Evolutionary conservation across 1,139 yeast species (phyloP), one percentile per base, ranked within the genome.

Genomic region (Magnusiomyces suaveolens): DNA sequence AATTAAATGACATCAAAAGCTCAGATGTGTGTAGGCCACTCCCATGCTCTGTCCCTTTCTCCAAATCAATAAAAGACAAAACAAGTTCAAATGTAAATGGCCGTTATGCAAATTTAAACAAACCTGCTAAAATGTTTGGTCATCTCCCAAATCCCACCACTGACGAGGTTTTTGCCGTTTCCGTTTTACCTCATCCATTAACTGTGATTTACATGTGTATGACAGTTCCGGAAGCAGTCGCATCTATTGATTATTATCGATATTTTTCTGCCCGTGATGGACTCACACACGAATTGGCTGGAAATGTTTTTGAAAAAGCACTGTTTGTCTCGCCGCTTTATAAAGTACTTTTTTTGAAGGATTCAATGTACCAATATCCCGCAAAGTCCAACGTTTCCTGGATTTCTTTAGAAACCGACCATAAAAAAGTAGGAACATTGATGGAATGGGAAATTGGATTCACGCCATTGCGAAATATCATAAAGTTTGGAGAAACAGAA

Each of bases 391-490:
- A 51, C 26, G 50, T 55, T n/a, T 21, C 54, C 1, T 52, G 55
- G 57, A 29, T 55, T 32, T 26, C 52, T 3, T 29, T 29, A 16
- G 55, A 52, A 33, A 48, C 32, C 2, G 39, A 38, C 14, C 12
- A 18, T 14, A 29, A 24, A 10, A 48, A 32, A 12, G 29, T 39
- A 8, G 16, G 52, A 10, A 23, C 29, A 2, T 24, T 46, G 1
- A 8, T 54, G 12, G 52, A 51, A 33, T 48, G 53, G 44, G 57
- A 54, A 46, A 21, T 54, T 33, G 57, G 57, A 4, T 36, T 54
- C 14, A 38, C 29, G 14, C 46, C 43, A 10, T n/a, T 38, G 16
- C 10, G 43, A 10, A 38, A 38, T 6, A 18, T 38, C n/a, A 12
- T 4, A 38, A 38, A 38, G 20, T 4, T 16, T 10, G 43, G 43